Conservation (phyloP, 2,329 filamentous ascomycete species). For the Lachnellula arida region DNA sequence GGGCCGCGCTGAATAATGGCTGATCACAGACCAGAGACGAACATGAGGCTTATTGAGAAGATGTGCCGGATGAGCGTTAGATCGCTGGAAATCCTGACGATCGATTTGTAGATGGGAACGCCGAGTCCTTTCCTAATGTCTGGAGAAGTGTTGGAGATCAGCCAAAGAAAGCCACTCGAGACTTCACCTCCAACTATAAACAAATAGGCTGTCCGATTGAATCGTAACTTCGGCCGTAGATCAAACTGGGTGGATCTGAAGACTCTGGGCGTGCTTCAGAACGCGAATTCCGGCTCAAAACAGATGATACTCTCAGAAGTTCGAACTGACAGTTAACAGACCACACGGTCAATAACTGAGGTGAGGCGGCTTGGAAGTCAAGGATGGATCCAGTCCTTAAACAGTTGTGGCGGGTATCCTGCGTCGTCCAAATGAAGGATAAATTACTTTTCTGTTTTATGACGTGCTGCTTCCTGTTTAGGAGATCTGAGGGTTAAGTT, state of each 20-base stretch:
- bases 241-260: constrained; percentile 19
- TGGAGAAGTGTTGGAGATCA: constrained; percentile 18
- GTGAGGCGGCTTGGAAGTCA: constrained; percentile 21
- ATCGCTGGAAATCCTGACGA: constrained; percentile 10
- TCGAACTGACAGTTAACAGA: constrained; percentile 16
- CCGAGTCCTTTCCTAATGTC: constrained; percentile 19
- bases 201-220: constrained; percentile 25
- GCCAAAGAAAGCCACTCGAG: constrained; percentile 13
- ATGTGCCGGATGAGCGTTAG: constrained; percentile 14
- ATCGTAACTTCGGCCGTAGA: constrained; percentile 21
- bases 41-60: constrained; percentile 26
- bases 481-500: constrained; percentile 23
- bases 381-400: constrained; percentile 22
- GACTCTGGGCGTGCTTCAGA: constrained; percentile 28
- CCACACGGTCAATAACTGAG: constrained; percentile 21
- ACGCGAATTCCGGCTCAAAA: constrained; percentile 25
- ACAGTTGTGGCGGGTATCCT: constrained; percentile 26
- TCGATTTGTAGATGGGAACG: constrained; percentile 9
- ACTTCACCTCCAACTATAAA: constrained; percentile 19
- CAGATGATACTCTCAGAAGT: constrained; percentile 17
- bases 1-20: constrained; percentile 21
- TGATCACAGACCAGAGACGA: constrained; percentile 28
- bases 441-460: constrained; percentile 29
- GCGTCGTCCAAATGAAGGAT: constrained; percentile 30
- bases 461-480: constrained; percentile 28